Base-by-base conservation (phyloP, 768 basidiomycete genomes). In the Phlebiopsis gigantea region DNA sequence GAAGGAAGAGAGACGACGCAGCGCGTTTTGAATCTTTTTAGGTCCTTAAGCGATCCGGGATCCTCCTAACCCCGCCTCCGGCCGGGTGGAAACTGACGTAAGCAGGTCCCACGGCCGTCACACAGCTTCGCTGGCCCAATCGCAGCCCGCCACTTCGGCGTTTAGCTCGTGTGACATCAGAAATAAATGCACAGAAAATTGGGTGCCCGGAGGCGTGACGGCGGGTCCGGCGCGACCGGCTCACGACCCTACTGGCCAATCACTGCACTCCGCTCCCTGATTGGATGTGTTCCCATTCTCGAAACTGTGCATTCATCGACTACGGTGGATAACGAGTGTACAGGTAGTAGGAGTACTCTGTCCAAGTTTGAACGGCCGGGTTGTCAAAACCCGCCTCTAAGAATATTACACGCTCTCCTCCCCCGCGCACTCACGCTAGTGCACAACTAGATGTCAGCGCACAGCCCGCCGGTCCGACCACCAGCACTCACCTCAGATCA, bases 1-100 rank as follows among this genome's bases (percentile, higher is more conserved):
- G 78, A 74, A 71, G 63, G 73, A 72, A 76, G 71, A 69, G 71
- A 74, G 62, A 63, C 71, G 65, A 64, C 69, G 75, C 79, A 79
- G 76, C 30, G 57, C 56, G 59, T 57, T 57, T 61, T 61, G 53
- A 57, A 57, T 61, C 57, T 62, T 62, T 61, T 59, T 42, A 31
- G 48, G 46, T 51, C 51, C 61, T 58, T 60, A 60, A 56, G 57
- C 60, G 53, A 57, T 58, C 60, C 60, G 60, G 60, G 58, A 61
- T 58, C 57, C 46, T 53, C 60, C 60, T 61, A 61, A 21, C 54
- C 57, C 60, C 60, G 60, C 56, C 60, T 26, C 52, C 58, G 58
- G 53, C 58, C 58, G 58, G 55, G 26, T 12, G 12, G 22, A 9
- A 17, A 22, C 41, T 30, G 29, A 49, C 47, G 47, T 56, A 47